Base-by-base conservation (phyloP, 140 eudicot species). In the Oenanthe javanica region DNA sequence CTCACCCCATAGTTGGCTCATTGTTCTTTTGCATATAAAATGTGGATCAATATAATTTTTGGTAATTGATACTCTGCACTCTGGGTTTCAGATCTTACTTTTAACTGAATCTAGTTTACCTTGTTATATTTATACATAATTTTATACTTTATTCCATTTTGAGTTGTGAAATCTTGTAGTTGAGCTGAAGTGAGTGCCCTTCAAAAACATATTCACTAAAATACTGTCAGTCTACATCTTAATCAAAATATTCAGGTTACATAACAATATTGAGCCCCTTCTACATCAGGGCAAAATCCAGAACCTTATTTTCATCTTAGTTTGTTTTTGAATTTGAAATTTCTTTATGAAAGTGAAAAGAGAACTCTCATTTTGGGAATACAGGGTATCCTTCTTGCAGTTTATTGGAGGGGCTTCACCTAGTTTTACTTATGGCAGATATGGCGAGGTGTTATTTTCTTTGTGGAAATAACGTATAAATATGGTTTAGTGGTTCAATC, bases 11-110 rank as follows among this genome's bases (percentile, higher is more conserved):
- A 57, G 79, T 63, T 85, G 77, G 83, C 77, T 47, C 45, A 25
- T 66, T 73, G 77, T 46, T 83, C 52, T 76, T 51, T 79, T 78
- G 49, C 84, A 81, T 88, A 76, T 80, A 80, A 80, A 70, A 40
- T 79, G 81, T 80, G 74, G 74, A 77, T 73, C 76, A 52, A 27
- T 59, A 78, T 38, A 64, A 50, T 11, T 11, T 51, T 67, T 50
- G 45, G 45, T 67, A 70, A 50, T 48, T 72, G 50, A 72, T 77
- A 72, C 57, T 67, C 81, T 75, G 77, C 79, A 72, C 1, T 80
- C 77, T 63, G 61, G 57, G 77, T 27, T 43, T 57, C 57, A 2
- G 47, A 57, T 78, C 16, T 78, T 66, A 42, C 76, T 1, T 18
- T 72, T 72, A 15, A 21, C 46, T 0, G 31, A 31, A 27, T 67